Conservation (phyloP, 352 stramenopile species). For the Pythium brachiatum region DNA sequence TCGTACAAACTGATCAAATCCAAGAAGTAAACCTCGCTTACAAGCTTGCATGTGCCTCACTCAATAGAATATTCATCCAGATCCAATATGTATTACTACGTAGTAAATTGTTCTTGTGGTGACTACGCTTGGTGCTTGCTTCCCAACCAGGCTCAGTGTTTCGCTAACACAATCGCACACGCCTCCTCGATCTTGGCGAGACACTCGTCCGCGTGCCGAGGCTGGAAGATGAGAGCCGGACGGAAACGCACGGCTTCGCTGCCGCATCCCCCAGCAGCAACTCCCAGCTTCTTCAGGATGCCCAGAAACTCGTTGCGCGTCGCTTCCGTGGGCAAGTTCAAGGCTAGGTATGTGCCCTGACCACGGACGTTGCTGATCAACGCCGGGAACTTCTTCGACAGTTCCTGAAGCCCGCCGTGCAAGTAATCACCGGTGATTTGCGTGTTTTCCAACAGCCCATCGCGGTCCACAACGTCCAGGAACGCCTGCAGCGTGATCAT, state of each 20-base stretch:
- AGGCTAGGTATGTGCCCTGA: constrained; percentile 76
- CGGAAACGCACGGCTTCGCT: constrained; percentile 72
- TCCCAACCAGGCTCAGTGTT: neutral
- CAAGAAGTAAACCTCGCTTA: constrained; percentile 51
- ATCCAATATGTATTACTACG: no score
- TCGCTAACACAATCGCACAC: constrained; percentile 34
- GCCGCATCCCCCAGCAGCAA: constrained; percentile 67
- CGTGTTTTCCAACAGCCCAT: constrained; percentile 72
- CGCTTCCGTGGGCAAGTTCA: constrained; percentile 65
- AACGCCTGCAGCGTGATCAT: constrained; percentile 81
- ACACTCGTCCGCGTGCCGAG: constrained; percentile 68
- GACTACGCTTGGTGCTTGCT: no score
- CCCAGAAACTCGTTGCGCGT: constrained; percentile 63
- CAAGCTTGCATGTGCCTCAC: neutral
- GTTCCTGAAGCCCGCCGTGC: constrained; percentile 43
- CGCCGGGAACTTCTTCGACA: constrained; percentile 48
- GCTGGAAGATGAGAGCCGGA: constrained; percentile 74
- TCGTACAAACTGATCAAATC: constrained; percentile 81
- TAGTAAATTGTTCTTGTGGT: no score
- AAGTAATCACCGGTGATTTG: constrained; percentile 67
- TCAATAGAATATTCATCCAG: neutral
- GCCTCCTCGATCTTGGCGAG: constrained; percentile 66
- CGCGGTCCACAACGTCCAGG: constrained; percentile 56
- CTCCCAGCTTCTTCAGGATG: constrained; percentile 54
- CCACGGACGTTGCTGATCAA: constrained; percentile 74